phyloP scores from a whole-genome alignment of 345 rosid species.

The Eutrema japonicum region DNA sequence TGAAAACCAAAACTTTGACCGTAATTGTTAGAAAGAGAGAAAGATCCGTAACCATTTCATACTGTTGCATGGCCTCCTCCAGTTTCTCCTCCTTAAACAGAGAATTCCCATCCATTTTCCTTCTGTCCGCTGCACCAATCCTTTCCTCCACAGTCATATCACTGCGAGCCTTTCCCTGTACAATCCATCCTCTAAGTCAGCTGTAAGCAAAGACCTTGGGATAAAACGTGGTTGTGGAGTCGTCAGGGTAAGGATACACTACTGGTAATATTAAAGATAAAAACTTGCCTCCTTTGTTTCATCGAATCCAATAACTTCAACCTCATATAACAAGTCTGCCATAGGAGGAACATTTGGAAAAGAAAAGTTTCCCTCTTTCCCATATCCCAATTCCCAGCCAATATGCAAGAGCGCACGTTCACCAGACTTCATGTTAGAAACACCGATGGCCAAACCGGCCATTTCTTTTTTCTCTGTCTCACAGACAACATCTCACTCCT shows the following conservation, averaged over 20 bases:
- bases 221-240: constrained; percentile 17
- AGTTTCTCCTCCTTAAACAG: constrained; percentile 77
- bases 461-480: constrained; percentile 83
- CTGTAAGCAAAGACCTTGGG: not conserved
- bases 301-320: constrained; percentile 95
- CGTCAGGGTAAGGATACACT: constrained; percentile 4
- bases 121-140: constrained; percentile 87
- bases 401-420: constrained; percentile 80
- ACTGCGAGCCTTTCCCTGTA: constrained; percentile 86
- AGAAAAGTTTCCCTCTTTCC: constrained; percentile 94
- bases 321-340: constrained; percentile 89
- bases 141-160: constrained; percentile 99
- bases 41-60: constrained; percentile 80
- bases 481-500: constrained; percentile 19
- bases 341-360: constrained; percentile 94
- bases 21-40: constrained; percentile 32
- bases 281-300: constrained; percentile 88
- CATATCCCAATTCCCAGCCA: constrained; percentile 94
- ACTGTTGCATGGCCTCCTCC: constrained; percentile 97
- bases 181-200: constrained; percentile 33
- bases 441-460: constrained; percentile 90
- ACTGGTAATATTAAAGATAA: not conserved
- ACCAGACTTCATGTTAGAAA: constrained; percentile 86
- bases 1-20: constrained; percentile 1
- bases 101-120: constrained; percentile 93